Percentiles rank a stretch among this genome's conserved stretches.
phyloP scores from a whole-genome alignment of 108 stramenopile species.

The Cafeteria roenbergensis region DNA sequence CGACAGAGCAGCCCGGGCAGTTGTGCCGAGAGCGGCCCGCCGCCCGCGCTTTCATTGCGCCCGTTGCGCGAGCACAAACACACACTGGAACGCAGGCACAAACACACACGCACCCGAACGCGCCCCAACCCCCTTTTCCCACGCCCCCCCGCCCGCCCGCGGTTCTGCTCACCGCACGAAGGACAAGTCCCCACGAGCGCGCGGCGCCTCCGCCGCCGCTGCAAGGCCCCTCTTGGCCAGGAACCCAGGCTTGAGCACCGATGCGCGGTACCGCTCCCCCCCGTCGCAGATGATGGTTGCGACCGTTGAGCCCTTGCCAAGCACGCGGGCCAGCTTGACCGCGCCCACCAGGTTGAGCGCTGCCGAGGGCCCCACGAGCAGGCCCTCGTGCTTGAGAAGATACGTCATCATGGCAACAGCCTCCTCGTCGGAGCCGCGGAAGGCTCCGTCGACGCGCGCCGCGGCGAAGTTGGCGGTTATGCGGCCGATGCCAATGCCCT shows the following conservation, averaged over 20 bases:
- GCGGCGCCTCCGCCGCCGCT: slow-evolving; percentile 14
- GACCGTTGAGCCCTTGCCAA: slow-evolving; percentile 41
- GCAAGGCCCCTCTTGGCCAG: slow-evolving; percentile 33
- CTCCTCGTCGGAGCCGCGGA: slow-evolving; percentile 22
- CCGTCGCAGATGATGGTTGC: slow-evolving; percentile 54
- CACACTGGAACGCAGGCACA: no score
- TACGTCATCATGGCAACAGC: slow-evolving; percentile 43
- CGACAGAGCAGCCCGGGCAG: no score
- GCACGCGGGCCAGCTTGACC: slow-evolving; percentile 31
- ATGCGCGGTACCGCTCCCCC: slow-evolving; percentile 34
- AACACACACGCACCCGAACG: no score
- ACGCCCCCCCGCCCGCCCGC: no score
- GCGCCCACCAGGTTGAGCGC: slow-evolving; percentile 57
- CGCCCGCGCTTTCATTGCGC: no score
- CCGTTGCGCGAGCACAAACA: no score
- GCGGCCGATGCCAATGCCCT: slow-evolving; percentile 58
- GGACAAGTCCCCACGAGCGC: background rate
- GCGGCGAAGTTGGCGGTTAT: slow-evolving; percentile 48
- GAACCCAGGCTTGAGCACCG: slow-evolving; percentile 46
- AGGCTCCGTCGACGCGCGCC: slow-evolving; percentile 1
- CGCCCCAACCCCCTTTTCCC: no score
- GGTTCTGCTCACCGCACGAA: no score
- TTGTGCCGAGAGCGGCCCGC: no score
- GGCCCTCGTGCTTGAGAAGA: slow-evolving; percentile 44
- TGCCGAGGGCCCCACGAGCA: slow-evolving; percentile 49